Base-by-base conservation (phyloP, 129 eudicot species). In the Artemisia annua region DNA sequence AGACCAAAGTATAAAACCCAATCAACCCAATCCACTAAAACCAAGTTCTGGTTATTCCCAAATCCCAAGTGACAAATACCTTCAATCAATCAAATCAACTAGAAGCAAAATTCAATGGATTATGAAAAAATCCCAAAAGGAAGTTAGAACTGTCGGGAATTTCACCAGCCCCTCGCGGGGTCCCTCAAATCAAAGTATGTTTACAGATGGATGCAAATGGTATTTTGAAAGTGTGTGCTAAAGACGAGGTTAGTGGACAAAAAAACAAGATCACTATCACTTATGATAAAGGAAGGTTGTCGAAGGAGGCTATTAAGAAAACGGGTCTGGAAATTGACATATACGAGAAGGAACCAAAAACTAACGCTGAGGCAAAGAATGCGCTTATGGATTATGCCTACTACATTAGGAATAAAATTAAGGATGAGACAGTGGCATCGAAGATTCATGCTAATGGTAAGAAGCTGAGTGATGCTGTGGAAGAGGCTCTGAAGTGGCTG, bases 181-280 rank as follows among this genome's bases (percentile, higher is more conserved):
- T 85, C 26, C 89, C 86, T 6, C 88, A 85, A 55, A 74, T 85
- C 24, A 85, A 6, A 11, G 86, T 79, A 1, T 75, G 88, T 49
- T 84, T 84, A 43, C 81, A 81, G 13, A 81, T 84, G 44, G 88
- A 84, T 39, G n/a, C 83, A 79, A 69, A 84, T 22, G 89, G 86
- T 0, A 73, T 82, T 35, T 48, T 82, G 57, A 72, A 78, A 28
- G 86, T 85, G 0, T 85, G 84, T n/a, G 84, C 86, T 13, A 84
- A 81, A 72, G 86, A 85, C 44, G 81, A 75, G 67, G 81, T 75
- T 4, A 54, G 84, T 2, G 89, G 86, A 2, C 81, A 75, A 67
- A 81, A 78, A 79, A 85, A 75, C 58, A 79, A 75, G 74, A 85
- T 85, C 11, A 82, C 81, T 0, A 82, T 85, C 9, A 85, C 84